phyloP scores from a whole-genome alignment of 352 stramenopile species.

The Phytophthora colocasiae region DNA sequence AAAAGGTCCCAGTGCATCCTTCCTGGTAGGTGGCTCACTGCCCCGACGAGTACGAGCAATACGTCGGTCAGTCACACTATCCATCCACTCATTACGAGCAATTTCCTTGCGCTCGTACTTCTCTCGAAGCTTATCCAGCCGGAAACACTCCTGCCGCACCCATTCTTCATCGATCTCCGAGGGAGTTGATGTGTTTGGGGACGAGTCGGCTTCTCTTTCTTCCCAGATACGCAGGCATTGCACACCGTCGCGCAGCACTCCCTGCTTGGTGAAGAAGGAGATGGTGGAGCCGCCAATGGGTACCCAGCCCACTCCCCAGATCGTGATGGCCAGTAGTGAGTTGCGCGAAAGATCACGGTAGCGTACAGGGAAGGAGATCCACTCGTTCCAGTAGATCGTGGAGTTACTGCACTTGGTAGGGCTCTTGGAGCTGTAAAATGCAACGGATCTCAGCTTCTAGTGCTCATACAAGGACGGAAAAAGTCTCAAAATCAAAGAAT shows the following conservation, averaged over 20 bases:
- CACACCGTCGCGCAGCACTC: constrained; percentile 84
- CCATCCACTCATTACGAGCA: constrained; percentile 91
- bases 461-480: neutral
- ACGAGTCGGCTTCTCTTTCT: constrained; percentile 72
- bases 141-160: constrained; percentile 77
- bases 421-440: constrained; percentile 64
- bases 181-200: constrained; percentile 63
- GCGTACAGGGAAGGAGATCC: constrained; percentile 85
- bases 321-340: constrained; percentile 82
- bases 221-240: constrained; percentile 90
- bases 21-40: constrained; percentile 73
- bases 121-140: constrained; percentile 88
- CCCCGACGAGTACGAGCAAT: constrained; percentile 86
- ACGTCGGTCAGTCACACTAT: constrained; percentile 87
- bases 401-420: constrained; percentile 89
- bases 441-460: constrained; percentile 9
- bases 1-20: constrained; percentile 78
- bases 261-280: constrained; percentile 89
- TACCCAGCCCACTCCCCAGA: constrained; percentile 86
- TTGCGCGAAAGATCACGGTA: constrained; percentile 90
- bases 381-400: constrained; percentile 90
- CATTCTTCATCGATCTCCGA: constrained; percentile 83
- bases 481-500: neutral
- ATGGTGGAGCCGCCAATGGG: constrained; percentile 87
- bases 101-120: constrained; percentile 92